A percentile compares a stretch with the other conserved stretches of the same genome.
Evolutionary conservation across 805 yeast genomes (phyloP).

Genomic region (Debaryomyces castellii): DNA sequence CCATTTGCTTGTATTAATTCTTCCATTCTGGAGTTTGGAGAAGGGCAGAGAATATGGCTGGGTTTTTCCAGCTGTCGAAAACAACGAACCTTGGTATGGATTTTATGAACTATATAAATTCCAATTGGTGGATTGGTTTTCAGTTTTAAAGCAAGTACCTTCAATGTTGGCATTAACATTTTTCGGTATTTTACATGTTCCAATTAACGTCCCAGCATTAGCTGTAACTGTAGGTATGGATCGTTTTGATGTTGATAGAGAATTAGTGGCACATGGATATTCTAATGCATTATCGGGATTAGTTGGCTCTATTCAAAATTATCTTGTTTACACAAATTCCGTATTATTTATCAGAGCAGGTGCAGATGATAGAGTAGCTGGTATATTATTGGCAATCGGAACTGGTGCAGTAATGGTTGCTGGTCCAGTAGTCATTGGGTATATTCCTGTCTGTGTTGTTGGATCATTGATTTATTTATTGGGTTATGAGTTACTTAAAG

Average conservation of each 20-base stretch:
- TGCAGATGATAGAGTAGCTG: constrained; percentile 86
- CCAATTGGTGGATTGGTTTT: constrained; percentile 69
- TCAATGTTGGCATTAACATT: constrained; percentile 95
- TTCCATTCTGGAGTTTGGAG: constrained; percentile 65
- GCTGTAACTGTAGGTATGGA: constrained; percentile 89
- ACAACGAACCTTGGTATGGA: constrained; percentile 83
- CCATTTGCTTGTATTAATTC: constrained; percentile 62
- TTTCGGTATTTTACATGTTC: constrained; percentile 94
- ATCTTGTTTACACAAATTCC: constrained; percentile 91
- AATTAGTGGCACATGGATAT: constrained; percentile 90
- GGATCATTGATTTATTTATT: constrained; percentile 87
- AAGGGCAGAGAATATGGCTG: constrained; percentile 74
- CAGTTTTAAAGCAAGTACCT: constrained; percentile 70
- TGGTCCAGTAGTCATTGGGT: constrained; percentile 93
- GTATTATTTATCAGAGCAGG: constrained; percentile 92
- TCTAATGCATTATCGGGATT: constrained; percentile 84
- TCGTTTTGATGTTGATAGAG: constrained; percentile 86
- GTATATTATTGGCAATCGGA: constrained; percentile 81
- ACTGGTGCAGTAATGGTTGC: constrained; percentile 78
- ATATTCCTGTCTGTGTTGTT: constrained; percentile 93
- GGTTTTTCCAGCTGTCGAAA: constrained; percentile 70
- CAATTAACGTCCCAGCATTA: constrained; percentile 95
- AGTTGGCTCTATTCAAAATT: constrained; percentile 88
- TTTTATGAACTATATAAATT: constrained; percentile 77
- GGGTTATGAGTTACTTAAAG: constrained; percentile 87